phyloP scores from a whole-genome alignment of 352 stramenopile genomes.

The Saprolegnia parasitica region DNA sequence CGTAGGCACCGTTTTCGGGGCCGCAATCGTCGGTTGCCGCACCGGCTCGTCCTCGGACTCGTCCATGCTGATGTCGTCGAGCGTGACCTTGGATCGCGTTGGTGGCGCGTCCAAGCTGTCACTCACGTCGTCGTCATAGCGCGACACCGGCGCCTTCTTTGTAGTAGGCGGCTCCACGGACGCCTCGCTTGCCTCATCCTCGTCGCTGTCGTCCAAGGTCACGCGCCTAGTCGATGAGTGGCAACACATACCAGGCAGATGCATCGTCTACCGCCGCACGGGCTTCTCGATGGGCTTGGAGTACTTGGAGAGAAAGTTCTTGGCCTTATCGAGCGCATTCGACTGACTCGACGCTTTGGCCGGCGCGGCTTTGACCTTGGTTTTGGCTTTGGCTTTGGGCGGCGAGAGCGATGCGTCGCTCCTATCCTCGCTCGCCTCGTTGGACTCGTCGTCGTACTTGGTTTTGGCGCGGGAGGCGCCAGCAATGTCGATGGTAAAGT shows the following conservation, averaged over 20 bases:
- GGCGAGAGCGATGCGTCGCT: conserved; percentile 8
- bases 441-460: conserved; percentile 40
- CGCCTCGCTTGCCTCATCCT: conserved; percentile 34
- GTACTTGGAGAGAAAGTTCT: conserved; percentile 72
- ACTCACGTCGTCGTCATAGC: neutral
- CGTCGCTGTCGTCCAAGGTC: conserved; percentile 45
- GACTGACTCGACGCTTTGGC: conserved; percentile 13
- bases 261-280: neutral
- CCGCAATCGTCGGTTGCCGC: conserved; percentile 9
- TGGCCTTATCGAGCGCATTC: conserved; percentile 60
- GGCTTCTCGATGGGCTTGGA: conserved; percentile 32
- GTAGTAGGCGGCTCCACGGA: neutral
- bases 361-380: neutral
- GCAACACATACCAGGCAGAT: conserved; percentile 10
- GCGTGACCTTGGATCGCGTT: neutral
- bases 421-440: neutral
- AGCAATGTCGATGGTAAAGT: conserved; percentile 53
- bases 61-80: conserved; percentile 23
- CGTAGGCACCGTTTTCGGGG: conserved; percentile 26
- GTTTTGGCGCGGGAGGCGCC: conserved; percentile 10
- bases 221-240: conserved; percentile 28
- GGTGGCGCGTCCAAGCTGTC: neutral
- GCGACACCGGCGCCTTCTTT: neutral
- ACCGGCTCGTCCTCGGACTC: conserved; percentile 5
- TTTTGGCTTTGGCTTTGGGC: neutral